Percentiles rank a stretch among this genome's conserved stretches.
Evolutionary conservation across 176 grass and related monocot species (phyloP).

Genomic region (bread wheat (Triticum aestivum)): DNA sequence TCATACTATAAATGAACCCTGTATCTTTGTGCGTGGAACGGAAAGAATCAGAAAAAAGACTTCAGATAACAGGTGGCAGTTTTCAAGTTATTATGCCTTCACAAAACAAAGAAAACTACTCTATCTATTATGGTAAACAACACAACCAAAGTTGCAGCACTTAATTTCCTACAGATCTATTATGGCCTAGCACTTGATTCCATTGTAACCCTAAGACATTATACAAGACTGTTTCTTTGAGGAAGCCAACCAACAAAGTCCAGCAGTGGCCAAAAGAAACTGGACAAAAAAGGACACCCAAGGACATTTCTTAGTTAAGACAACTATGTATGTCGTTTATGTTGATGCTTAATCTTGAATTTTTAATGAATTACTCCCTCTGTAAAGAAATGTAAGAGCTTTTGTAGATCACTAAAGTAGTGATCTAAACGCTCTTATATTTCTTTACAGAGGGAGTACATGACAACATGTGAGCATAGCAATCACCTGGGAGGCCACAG

Average conservation of each 20-base stretch:
- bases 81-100: no score
- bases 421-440: no score
- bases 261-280: not conserved
- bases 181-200: not conserved
- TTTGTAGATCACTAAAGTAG: no score
- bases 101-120: no score
- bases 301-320: not conserved
- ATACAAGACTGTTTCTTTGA: not conserved
- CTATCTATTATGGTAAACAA: not conserved
- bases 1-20: no score
- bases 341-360: not conserved
- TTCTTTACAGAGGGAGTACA: not conserved
- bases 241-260: not conserved
- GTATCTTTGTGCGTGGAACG: no score
- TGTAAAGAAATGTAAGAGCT: no score
- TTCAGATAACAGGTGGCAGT: no score
- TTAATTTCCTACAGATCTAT: not conserved
- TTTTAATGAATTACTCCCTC: not conserved
- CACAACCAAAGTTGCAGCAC: not conserved
- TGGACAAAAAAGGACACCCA: not conserved
- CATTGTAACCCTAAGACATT: not conserved
- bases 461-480: not conserved
- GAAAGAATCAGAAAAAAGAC: no score
- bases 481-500: constrained; percentile 80
- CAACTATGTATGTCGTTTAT: not conserved